Base-by-base conservation (phyloP, 805 yeast genomes). In the Teunomyces atbi region DNA sequence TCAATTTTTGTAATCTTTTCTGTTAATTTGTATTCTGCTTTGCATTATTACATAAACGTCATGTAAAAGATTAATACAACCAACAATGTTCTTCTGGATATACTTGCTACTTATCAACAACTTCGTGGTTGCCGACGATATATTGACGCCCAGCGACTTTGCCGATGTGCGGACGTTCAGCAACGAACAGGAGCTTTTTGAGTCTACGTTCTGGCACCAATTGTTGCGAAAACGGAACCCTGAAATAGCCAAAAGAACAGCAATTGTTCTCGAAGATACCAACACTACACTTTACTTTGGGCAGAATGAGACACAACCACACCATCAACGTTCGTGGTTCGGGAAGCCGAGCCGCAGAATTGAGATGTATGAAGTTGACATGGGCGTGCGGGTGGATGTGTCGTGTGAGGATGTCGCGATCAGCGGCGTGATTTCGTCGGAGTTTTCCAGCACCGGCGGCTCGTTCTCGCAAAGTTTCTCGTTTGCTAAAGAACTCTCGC, bases 291-390 rank as follows among this genome's bases (percentile, higher is more conserved):
- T 40, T 32, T 47, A 44, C 32, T 50, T 54, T 30, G 49, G 44
- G 10, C 44, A 26, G 6, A 28, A 44, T 5, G 54, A 50, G 38
- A 26, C 30, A 2, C 12, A 32, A 13, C 33, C 41, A 19, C 18
- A 23, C 3, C 26, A 23, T 8, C 26, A 23, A 23, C 26, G 8
- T 23, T 4, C 10, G 8, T 28, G 33, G 33, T 28, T 10, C 21
- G 42, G 47, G 20, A 33, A 4, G 2, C 36, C 18, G 20, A 29
- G 8, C 18, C 21, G 57, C 26, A 39, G 43, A 2, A 48, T 59
- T 4, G 50, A 52, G n/a, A 18, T 60, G 34, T 32, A 53, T 2
- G 62, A 59, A 35, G 61, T 58, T 4, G 52, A 50, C 18, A 53
- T 50, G 26, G 61, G 63, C 2, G 47, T 39, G n/a, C 18, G 41